A percentile compares a stretch with the other conserved stretches of the same genome.
phyloP scores from a whole-genome alignment of 2,329 filamentous ascomycete genomes.

The Colletotrichum sp. region DNA sequence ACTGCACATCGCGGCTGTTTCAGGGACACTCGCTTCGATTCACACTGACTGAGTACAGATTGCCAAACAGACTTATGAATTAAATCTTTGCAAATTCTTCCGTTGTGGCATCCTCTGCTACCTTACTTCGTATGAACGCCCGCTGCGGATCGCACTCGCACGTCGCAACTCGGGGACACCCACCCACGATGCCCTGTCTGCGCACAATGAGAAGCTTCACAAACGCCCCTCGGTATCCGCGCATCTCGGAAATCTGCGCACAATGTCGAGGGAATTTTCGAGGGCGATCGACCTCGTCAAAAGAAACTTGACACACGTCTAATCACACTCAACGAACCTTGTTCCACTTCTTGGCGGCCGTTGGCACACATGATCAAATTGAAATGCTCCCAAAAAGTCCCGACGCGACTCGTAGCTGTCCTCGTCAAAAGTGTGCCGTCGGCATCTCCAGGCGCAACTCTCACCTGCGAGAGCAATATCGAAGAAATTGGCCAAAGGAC shows the following conservation, averaged over 20 bases:
- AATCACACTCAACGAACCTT: not conserved
- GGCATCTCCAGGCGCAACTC: not conserved
- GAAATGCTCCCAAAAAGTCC: not conserved
- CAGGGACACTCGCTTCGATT: slow-evolving; percentile 11
- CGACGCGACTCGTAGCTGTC: not conserved
- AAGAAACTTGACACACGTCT: not conserved
- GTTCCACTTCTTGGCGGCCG: not conserved
- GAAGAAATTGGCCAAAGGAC: not conserved
- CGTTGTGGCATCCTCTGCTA: not conserved
- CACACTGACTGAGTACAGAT: not conserved
- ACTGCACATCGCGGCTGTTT: slow-evolving; percentile 14
- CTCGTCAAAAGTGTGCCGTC: not conserved
- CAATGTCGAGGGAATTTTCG: not conserved
- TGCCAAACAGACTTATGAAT: not conserved
- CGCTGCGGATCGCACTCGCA: not conserved
- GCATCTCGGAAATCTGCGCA: not conserved
- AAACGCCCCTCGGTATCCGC: not conserved
- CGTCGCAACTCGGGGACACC: not conserved
- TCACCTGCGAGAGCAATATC: not conserved
- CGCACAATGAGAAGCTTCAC: not conserved
- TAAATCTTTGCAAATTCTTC: not conserved
- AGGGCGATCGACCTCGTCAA: not conserved
- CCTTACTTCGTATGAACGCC: not conserved
- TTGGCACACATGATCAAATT: not conserved
- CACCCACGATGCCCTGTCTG: not conserved